phyloP scores from a whole-genome alignment of 495 filamentous ascomycete species.

The Parachaetomium inaequale region DNA sequence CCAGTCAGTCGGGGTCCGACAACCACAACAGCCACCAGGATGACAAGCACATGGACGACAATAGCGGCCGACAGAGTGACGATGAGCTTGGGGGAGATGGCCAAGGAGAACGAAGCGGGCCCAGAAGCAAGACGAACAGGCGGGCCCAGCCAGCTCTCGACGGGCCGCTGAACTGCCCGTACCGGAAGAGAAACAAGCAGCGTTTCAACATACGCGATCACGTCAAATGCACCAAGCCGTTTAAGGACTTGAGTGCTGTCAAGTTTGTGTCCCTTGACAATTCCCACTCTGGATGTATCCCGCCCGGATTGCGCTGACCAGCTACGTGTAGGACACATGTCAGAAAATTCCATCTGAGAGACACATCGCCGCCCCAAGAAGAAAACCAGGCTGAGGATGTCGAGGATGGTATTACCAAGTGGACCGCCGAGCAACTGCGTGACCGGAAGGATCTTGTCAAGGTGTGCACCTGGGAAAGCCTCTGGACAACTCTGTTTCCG shows the following conservation, averaged over 20 bases:
- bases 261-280: neutral
- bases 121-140: neutral
- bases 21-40: neutral
- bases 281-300: no score
- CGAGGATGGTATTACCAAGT: neutral
- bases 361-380: neutral
- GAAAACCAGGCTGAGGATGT: neutral
- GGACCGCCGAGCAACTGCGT: neutral
- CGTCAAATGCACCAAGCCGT: neutral
- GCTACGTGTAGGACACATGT: neutral
- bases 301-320: neutral
- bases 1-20: neutral
- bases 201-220: constrained; percentile 1
- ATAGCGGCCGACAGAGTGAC: neutral
- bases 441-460: neutral
- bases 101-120: neutral
- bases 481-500: constrained; percentile 3
- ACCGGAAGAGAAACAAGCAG: neutral
- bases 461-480: neutral
- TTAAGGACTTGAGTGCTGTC: neutral
- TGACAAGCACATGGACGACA: neutral
- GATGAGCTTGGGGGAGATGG: neutral
- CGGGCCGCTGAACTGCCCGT: neutral
- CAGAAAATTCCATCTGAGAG: neutral
- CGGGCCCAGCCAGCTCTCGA: neutral